Evolutionary conservation across 352 stramenopile genomes (phyloP), one percentile per base, ranked within the genome.

Genomic region (Globisporangium recalcitrans): DNA sequence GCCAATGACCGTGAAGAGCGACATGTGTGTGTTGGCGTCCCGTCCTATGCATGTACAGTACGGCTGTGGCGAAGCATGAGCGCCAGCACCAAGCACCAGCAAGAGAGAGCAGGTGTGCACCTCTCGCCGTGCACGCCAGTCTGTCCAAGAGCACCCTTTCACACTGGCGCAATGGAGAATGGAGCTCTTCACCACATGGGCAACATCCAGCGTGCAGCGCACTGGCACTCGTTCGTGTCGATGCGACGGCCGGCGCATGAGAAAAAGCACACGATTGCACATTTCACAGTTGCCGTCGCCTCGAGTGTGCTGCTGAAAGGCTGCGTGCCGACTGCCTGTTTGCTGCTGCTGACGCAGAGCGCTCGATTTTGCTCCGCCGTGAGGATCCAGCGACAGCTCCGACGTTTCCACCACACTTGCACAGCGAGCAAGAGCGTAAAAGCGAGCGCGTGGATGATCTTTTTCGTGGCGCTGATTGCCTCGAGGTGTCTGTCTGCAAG

Each of bases 251-350:
- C 9, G 44, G 44, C 44, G 21, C 21, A 32, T 52, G 47, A 29
- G 47, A 52, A 52, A 52, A 32, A 26, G 11, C 47, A 32, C 19
- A 24, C 24, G 47, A 52, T 52, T 52, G 47, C 47, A 32, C 13
- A 52, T 32, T 21, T 31, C 16, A 44, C 16, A 44, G 16, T 14
- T 44, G 36, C 16, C 1, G 36, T 8, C 36, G 27, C 27, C 36
- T 44, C 36, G 36, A 44, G 36, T 21, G 13, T 42, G 31, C 31
- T 36, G 31, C 8, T 36, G 32, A 13, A 36, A 13, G 29, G 29
- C 29, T 10, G 32, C 32, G 4, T 31, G 27, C 5, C 27, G 27
- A 31, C 2, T 5, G 5, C 27, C 2, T 31, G 27, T 31, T 21
- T 44, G 5, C 36, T 44, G 14, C 8, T 44, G 36, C 4, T 21